Evolutionary conservation across 495 filamentous ascomycete genomes (phyloP), one percentile per base, ranked within the genome.

Genomic region (Elaphomyces granulatus): DNA sequence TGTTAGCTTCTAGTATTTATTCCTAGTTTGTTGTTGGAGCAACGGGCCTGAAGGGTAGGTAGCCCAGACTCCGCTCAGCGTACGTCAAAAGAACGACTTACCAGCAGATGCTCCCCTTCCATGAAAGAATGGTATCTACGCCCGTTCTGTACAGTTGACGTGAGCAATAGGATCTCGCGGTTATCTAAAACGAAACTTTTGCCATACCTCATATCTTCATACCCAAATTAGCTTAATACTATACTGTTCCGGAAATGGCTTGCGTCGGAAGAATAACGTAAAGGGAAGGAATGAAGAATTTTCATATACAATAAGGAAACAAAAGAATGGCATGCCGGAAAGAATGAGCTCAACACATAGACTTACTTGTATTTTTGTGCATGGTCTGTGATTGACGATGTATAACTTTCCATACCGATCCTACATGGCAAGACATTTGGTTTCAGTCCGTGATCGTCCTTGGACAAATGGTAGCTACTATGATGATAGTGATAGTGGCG

Each of bases 111-210:
- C 16, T 58, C 52, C 17, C 78, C 78, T 49, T 78, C 73, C 30
- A 72, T 61, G 46, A 78, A 82, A 40, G 64, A 65, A 46, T 82
- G 77, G 49, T 83, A 83, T 32, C 78, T 63, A 32, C 78, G 60
- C 15, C 79, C 79, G 48, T 83, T 83, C 49, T 83, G 71, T 18
- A 8, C 1, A 4, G 33, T 12, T 37, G 2, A 15, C 17, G 20
- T 43, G 12, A 14, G 28, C 10, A 14, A 30, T 41, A 42, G 30
- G 8, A 30, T 15, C 6, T 12, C 6, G 23, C 23, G 12, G 23
- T n/a, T 28, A 2, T 21, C 8, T 1, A 20, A 37, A 42, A 18
- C 3, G 19, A 39, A 12, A n/a, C 8, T 0, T 14, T 1, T 32
- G 12, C 7, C 17, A 20, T 43, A 43, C 35, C 23, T 43, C 33